Base-by-base conservation (phyloP, 2,329 filamentous ascomycete species). In the Proliferodiscus dingleyae region DNA sequence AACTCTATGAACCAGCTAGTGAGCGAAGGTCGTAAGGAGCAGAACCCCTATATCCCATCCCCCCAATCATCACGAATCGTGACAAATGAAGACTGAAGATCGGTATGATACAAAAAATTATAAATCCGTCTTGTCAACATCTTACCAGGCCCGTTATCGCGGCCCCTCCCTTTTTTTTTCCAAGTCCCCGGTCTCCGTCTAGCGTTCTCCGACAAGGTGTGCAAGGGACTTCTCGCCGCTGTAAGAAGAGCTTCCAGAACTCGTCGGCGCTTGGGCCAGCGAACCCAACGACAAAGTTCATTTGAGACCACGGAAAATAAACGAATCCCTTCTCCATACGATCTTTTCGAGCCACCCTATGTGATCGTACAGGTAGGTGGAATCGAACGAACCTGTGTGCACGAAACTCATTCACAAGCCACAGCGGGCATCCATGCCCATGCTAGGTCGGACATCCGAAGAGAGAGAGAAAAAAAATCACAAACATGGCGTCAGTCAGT, bases 171-270 rank as follows among this genome's bases (percentile, higher is more conserved):
- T 32, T 18, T 33, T 28, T 15, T 28, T 34, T 32, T 21, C 16
- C 18, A n/a, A 30, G 30, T 34, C 21, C 40, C 26, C 34, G 32
- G 38, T 18, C 21, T 34, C 21, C 34, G 21, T 15, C 5, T 13
- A 36, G n/a, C n/a, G n/a, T n/a, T n/a, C n/a, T n/a, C n/a, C 32
- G 11, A 41, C 51, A 51, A 41, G 49, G 47, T 45, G 37, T 43
- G 48, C 46, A 49, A 44, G 41, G 51, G 45, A 29, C 24, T 6
- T 33, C 36, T 36, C 23, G 37, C 42, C 45, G 44, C 43, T 39
- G 33, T 47, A 49, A 44, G 29, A 16, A 18, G n/a, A 34, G 33
- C 29, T 21, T 18, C 16, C 36, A 24, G 23, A 15, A 22, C 18
- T 21, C 34, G 26, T 28, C 37, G 41, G 37, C 47, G 47, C 39